phyloP scores from a whole-genome alignment of 805 yeast species.

The Hanseniaspora osmophila region DNA sequence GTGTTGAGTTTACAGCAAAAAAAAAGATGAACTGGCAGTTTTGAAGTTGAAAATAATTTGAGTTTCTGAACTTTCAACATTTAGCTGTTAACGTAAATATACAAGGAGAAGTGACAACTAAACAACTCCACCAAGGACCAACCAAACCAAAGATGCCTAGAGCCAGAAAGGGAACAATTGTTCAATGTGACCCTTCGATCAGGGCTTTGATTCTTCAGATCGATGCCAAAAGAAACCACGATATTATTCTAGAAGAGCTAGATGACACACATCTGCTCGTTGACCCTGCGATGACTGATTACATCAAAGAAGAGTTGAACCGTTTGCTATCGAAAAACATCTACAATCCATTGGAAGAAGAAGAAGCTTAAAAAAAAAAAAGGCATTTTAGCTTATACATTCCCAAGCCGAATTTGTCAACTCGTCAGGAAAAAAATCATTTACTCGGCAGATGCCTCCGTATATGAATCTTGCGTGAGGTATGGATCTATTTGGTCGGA shows the following conservation, averaged over 20 bases:
- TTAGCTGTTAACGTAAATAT: no score
- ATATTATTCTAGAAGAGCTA: conserved; percentile 62
- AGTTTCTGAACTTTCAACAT: no score
- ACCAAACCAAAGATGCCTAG: conserved; percentile 28
- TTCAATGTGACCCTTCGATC: conserved; percentile 82
- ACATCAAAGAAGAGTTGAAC: conserved; percentile 65
- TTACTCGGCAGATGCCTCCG: no score
- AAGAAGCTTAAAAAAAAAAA: conserved; percentile 23
- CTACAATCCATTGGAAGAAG: conserved; percentile 72
- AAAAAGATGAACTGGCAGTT: no score
- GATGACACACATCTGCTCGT: conserved; percentile 79
- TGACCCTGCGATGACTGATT: conserved; percentile 61
- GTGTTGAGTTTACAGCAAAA: no score
- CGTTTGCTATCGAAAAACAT: conserved; percentile 66
- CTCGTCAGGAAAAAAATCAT: no score
- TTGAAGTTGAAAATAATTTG: no score
- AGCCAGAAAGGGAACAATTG: conserved; percentile 40
- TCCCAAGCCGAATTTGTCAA: no score
- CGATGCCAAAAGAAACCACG: conserved; percentile 53
- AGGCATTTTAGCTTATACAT: no score
- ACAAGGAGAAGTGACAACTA: not conserved
- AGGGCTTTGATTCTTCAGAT: conserved; percentile 72
- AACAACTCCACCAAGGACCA: not conserved
- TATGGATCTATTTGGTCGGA: conserved; percentile 19
- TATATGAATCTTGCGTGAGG: no score